phyloP scores from a whole-genome alignment of 805 yeast genomes.

The Kodamaea jinghongensis region DNA sequence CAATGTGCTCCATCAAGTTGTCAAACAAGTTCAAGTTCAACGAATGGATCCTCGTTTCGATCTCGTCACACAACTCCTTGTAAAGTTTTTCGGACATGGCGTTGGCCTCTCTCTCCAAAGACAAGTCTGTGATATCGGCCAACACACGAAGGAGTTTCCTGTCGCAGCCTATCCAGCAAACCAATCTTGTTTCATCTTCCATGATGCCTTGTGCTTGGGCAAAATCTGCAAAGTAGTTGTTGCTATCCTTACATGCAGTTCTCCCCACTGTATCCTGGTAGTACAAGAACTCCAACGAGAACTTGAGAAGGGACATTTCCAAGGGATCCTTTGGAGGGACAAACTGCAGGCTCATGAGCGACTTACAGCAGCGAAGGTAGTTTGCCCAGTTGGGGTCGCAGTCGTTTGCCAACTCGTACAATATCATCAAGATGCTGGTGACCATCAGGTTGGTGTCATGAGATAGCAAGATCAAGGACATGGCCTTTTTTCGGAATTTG shows the following conservation, averaged over 20 bases:
- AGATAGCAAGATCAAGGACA: slow-evolving; percentile 12
- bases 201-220: slow-evolving; percentile 7
- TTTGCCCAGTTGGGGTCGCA: slow-evolving; percentile 22
- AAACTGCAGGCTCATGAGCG: slow-evolving; percentile 17
- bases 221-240: slow-evolving; percentile 17
- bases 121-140: slow-evolving; percentile 32
- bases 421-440: slow-evolving; percentile 20
- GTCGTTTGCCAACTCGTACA: slow-evolving; percentile 27
- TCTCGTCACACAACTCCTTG: slow-evolving; percentile 13
- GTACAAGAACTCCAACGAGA: slow-evolving; percentile 23
- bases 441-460: slow-evolving; percentile 18
- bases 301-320: slow-evolving; percentile 19
- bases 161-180: slow-evolving; percentile 35
- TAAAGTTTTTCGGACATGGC: slow-evolving; percentile 16
- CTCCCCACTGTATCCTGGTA: slow-evolving; percentile 28
- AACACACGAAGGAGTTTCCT: slow-evolving; percentile 21
- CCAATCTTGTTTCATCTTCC: slow-evolving; percentile 12
- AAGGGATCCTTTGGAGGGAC: slow-evolving; percentile 17
- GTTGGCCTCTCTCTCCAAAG: slow-evolving; percentile 22
- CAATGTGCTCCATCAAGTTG: slow-evolving; percentile 7
- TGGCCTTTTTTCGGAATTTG: slow-evolving; percentile 17
- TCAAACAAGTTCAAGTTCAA: slow-evolving; percentile 16
- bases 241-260: slow-evolving; percentile 27
- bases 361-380: slow-evolving; percentile 20
- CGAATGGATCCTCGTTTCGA: slow-evolving; percentile 15